These are phyloP conservation scores for Theobroma grandiflorum DNA, from an alignment of 441 rosid species.

Conservation along the genomic window DNA sequence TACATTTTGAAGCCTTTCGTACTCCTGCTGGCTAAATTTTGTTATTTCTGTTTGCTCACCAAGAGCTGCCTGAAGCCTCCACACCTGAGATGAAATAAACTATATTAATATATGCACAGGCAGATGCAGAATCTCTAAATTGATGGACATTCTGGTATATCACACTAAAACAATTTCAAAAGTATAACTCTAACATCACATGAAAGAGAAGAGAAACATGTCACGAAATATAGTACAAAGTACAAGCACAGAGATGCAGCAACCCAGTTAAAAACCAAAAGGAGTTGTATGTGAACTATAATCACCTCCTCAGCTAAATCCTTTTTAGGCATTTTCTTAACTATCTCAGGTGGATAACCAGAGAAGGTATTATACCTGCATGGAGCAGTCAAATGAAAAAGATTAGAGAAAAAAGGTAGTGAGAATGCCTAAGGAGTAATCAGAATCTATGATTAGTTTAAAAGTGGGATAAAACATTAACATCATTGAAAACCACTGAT, in stretches of 20 bases:
- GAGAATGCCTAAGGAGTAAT: neutral
- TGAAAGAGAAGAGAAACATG: neutral
- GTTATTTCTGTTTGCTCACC: conserved; percentile 97
- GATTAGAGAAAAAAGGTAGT: neutral
- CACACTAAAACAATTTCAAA: conserved; percentile 1
- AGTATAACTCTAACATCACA: neutral
- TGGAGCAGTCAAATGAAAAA: neutral
- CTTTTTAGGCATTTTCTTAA: conserved; percentile 93
- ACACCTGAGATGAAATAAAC: conserved; percentile 58
- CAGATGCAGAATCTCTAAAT: neutral
- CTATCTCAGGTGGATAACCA: conserved; percentile 94
- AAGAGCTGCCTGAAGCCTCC: conserved; percentile 99
- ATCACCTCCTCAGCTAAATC: conserved; percentile 97
- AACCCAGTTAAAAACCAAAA: conserved; percentile 23
- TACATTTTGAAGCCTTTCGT: conserved; percentile 95
- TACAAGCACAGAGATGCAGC: conserved; percentile 18
- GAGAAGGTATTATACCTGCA: conserved; percentile 93
- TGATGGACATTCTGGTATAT: neutral
- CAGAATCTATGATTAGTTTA: conserved; percentile 8
- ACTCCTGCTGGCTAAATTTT: conserved; percentile 89
- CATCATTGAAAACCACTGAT: neutral
- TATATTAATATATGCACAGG: conserved; percentile 11
- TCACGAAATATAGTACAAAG: conserved; percentile 12
- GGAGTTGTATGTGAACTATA: conserved; percentile 20
- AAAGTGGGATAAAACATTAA: neutral